Conservation (phyloP, 2,329 filamentous ascomycete species). For the Aspergillus neotritici region DNA sequence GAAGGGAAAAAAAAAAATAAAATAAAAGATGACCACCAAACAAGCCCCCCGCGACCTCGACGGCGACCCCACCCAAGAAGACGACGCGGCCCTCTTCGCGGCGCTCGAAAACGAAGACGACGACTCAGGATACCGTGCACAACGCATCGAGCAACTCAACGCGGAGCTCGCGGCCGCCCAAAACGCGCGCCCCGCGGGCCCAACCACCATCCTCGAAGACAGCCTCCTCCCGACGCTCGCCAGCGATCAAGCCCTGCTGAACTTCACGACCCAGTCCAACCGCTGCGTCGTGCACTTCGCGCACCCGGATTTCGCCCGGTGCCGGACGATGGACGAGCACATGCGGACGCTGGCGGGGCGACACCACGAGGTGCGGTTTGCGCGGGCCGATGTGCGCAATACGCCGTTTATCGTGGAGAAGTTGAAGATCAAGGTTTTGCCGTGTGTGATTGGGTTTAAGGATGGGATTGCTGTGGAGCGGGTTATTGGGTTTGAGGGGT, state of each 20-base stretch:
- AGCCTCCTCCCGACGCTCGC: slow-evolving; percentile 34
- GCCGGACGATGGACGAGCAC: slow-evolving; percentile 57
- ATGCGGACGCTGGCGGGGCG: slow-evolving; percentile 42
- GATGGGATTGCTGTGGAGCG: slow-evolving; percentile 42
- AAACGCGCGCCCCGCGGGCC: slow-evolving; percentile 23
- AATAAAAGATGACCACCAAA: slow-evolving; percentile 7
- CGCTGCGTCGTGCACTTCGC: slow-evolving; percentile 59
- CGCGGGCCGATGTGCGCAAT: slow-evolving; percentile 41
- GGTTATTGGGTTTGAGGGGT: slow-evolving; percentile 45
- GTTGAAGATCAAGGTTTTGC: slow-evolving; percentile 41
- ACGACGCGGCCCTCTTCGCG: slow-evolving; percentile 57
- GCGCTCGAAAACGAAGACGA: slow-evolving; percentile 51
- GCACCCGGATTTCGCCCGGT: slow-evolving; percentile 59
- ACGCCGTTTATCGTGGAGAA: slow-evolving; percentile 46
- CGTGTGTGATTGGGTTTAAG: slow-evolving; percentile 46
- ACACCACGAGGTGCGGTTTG: slow-evolving; percentile 42
- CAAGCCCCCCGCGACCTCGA: slow-evolving; percentile 24
- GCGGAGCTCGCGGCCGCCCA: slow-evolving; percentile 49
- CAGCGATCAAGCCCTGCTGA: slow-evolving; percentile 54
- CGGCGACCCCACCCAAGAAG: slow-evolving; percentile 37
- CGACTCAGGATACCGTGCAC: slow-evolving; percentile 51
- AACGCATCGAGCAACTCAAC: slow-evolving; percentile 56
- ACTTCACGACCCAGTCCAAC: slow-evolving; percentile 55
- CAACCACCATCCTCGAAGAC: slow-evolving; percentile 19
- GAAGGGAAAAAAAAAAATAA: not conserved